Conservation (phyloP, 176 grass and related monocot species). For the Poa annua region DNA sequence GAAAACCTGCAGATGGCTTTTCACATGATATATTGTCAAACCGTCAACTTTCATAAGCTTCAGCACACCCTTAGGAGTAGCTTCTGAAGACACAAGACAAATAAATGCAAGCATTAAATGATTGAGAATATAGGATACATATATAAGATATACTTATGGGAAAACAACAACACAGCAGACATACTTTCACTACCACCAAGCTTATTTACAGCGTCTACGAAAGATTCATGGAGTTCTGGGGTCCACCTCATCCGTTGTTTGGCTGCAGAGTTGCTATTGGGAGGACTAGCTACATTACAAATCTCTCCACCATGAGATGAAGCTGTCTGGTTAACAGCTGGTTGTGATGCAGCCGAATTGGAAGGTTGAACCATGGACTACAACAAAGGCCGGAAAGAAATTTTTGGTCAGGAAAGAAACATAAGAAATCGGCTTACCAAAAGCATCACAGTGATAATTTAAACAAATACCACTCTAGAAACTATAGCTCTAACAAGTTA, state of each 20-base stretch:
- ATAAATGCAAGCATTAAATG: slow-evolving; percentile 36
- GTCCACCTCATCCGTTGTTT: slow-evolving; percentile 93
- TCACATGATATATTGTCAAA: slow-evolving; percentile 98
- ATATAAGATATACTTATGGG: slow-evolving; percentile 17
- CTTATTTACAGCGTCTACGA: slow-evolving; percentile 89
- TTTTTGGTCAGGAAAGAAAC: slow-evolving; percentile 34
- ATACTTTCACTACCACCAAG: slow-evolving; percentile 96
- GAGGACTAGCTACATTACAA: slow-evolving; percentile 65
- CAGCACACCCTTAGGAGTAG: slow-evolving; percentile 88
- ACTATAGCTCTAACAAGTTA: slow-evolving; percentile 21
- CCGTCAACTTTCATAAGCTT: slow-evolving; percentile 93
- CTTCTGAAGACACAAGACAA: slow-evolving; percentile 55
- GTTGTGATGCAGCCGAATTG: slow-evolving; percentile 41
- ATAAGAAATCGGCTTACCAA: slow-evolving; percentile 7
- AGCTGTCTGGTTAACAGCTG: slow-evolving; percentile 50
- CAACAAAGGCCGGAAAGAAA: slow-evolving; percentile 32
- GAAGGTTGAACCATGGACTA: slow-evolving; percentile 48
- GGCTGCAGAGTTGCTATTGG: slow-evolving; percentile 49
- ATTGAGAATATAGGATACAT: slow-evolving; percentile 36
- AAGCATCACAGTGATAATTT: slow-evolving; percentile 25
- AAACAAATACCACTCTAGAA: not conserved
- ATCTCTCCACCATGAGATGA: slow-evolving; percentile 65
- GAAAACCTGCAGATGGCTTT: slow-evolving; percentile 93
- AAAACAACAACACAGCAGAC: slow-evolving; percentile 36
- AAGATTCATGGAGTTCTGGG: slow-evolving; percentile 89